Base-by-base conservation (phyloP, 2,329 filamentous ascomycete genomes). In the Leptosphaerulina australis region DNA sequence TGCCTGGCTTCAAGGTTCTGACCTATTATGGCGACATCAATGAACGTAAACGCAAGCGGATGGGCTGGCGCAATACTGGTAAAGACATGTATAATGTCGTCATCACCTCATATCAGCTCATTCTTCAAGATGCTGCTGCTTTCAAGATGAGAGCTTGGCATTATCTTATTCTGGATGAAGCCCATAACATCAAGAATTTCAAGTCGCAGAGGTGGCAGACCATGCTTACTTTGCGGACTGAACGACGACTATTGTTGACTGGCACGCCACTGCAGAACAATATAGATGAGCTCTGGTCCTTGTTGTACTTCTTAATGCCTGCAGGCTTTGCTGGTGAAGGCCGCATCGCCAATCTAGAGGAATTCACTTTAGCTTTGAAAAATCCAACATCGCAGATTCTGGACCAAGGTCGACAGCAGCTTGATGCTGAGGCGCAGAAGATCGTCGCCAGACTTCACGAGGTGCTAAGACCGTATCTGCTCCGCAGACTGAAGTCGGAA, bases 171-270 rank as follows among this genome's bases (percentile, higher is more conserved):
- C 83, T 99, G 1, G 94, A 99, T 63, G 94, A 99, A 76, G 94
- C 95, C 0, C 94, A 99, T 77, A 97, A 99, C 75, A 99, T 99
- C 81, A 97, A 99, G 69, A 99, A 99, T 74, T 99, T 97, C 80
- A 92, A 96, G 67, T 97, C 93, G 1, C 92, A 97, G 71, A 82
- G 93, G 57, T 99, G 94, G 92, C 94, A 97, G 71, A 93, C 91
- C 0, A 82, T 99, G 57, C 83, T 99, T 17, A 94, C 89, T 0
- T 95, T 99, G 76, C 93, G 95, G 64, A 97, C 94, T 0, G 86
- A 88, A 56, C 87, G 92, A 21, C 85, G 94, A 25, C 82, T 99
- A 9, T 77, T 99, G 0, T 80, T 99, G 9, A 99, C 94, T 0
- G 94, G 94, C 49, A 99, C 94, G 0, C 94, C 95, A 2, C 80